Evolutionary conservation across 495 filamentous ascomycete species (phyloP).

Genomic region (Bacidia rubella): DNA sequence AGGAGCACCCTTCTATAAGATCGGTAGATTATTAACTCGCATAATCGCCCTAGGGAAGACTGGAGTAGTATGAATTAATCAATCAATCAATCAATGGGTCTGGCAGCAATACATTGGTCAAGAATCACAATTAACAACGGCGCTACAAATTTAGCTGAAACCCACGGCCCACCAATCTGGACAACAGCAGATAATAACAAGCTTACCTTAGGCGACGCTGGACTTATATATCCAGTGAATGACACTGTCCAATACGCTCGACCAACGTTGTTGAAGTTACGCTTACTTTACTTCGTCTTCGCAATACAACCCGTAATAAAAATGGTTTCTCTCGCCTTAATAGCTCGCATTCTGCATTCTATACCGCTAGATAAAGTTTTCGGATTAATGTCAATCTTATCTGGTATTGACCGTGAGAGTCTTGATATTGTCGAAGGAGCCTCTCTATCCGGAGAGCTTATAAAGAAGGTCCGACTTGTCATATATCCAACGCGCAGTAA

Average conservation of each 20-base stretch:
- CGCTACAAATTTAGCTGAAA: too few relatives aligned
- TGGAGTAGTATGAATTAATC: too few relatives aligned
- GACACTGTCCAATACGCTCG: background rate
- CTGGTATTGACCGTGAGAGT: constrained; percentile 9
- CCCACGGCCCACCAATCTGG: too few relatives aligned
- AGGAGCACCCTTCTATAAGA: too few relatives aligned
- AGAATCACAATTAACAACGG: too few relatives aligned
- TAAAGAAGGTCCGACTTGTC: constrained; percentile 6
- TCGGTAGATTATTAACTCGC: too few relatives aligned
- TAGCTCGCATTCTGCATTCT: constrained; percentile 4
- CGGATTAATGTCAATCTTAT: constrained; percentile 11
- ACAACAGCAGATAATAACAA: too few relatives aligned
- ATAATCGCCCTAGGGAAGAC: too few relatives aligned
- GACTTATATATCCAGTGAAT: constrained; percentile 6
- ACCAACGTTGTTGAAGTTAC: constrained; percentile 8
- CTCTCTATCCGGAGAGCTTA: constrained; percentile 13
- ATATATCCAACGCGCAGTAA: constrained; percentile 3
- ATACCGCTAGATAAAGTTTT: constrained; percentile 6
- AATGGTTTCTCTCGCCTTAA: constrained; percentile 3
- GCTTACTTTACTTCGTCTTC: constrained; percentile 6
- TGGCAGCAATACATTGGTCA: too few relatives aligned
- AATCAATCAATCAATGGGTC: too few relatives aligned
- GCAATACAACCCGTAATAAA: constrained; percentile 6
- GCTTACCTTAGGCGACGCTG: background rate
- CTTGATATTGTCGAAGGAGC: constrained; percentile 9